Base-by-base conservation (phyloP, 2,329 filamentous ascomycete species). In the Fusarium ambrosium region DNA sequence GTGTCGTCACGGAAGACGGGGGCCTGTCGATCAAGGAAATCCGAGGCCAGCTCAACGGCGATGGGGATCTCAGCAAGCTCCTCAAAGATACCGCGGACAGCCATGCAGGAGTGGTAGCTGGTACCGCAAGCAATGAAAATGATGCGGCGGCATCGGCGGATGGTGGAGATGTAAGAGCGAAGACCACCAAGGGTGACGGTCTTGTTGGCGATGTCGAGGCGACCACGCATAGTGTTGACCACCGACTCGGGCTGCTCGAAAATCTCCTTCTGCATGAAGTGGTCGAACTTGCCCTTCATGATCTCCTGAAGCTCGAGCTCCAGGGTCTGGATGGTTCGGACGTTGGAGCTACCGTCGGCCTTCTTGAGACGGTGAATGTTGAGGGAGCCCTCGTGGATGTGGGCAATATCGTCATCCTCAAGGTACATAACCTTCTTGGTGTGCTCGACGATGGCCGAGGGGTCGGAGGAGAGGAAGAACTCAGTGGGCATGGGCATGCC, bases 181-280 rank as follows among this genome's bases (percentile, higher is more conserved):
- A 99, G 91, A 78, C 97, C 97, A 89, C 97, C 97, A 29, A 99
- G 92, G 11, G 96, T 98, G 79, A 99, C 95, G 68, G 92, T 94
- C 90, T 97, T 97, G 89, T 98, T 97, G 80, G 92, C 93, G 70
- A 93, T 89, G 85, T 99, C 97, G 80, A 99, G 89, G 87, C 97
- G 97, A 86, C 97, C 97, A 92, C 97, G 95, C 97, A 99, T 99
- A 78, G 97, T 98, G 91, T 99, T 99, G 88, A 99, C 92, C 72
- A 99, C 95, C 16, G 97, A 99, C 87, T 99, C 97, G 82, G 97
- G 97, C 89, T 99, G 97, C 90, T 99, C 97, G 85, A 99, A 99
- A 82, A 99, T 99, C 86, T 99, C 97, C 92, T 99, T 99, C 85
- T 99, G 97, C 97, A 99, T 99, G 90, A 98, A 99, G 88, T 99